Conservation (phyloP, 2,329 filamentous ascomycete genomes). For the Macroventuria anomochaeta region DNA sequence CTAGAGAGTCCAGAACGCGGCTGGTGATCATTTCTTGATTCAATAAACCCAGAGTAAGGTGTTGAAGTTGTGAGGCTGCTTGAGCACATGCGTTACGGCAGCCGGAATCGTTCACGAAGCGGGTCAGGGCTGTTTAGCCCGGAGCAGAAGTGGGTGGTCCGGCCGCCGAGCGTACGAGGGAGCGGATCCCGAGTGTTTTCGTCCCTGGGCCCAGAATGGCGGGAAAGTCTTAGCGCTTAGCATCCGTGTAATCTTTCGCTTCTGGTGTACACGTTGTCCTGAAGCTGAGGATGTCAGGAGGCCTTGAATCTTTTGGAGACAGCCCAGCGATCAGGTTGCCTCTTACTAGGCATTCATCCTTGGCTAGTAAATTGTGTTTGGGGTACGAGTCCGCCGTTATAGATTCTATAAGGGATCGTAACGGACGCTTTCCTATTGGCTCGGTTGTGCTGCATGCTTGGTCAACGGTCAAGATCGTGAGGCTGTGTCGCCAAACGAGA, state of each 20-base stretch:
- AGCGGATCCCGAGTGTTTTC: conserved; percentile 26
- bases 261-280: conserved; percentile 19
- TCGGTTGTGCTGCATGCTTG: conserved; percentile 4
- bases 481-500: conserved; percentile 17
- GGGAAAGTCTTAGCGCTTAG: conserved; percentile 15
- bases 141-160: conserved; percentile 28
- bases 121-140: conserved; percentile 10
- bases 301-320: neutral
- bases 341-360: neutral
- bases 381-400: neutral
- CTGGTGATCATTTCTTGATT: neutral
- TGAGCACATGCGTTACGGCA: conserved; percentile 6
- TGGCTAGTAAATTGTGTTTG: neutral
- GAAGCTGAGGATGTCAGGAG: conserved; percentile 20
- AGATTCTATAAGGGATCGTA: neutral
- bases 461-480: conserved; percentile 18
- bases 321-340: neutral
- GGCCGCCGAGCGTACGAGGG: conserved; percentile 25
- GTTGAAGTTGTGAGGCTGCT: neutral
- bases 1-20: neutral
- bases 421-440: conserved; percentile 2
- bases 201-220: conserved; percentile 21
- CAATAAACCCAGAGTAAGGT: neutral
- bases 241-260: conserved; percentile 6
- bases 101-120: conserved; percentile 9